Base-by-base conservation (phyloP, 305 asterid species). In the Solanum hybrid region DNA sequence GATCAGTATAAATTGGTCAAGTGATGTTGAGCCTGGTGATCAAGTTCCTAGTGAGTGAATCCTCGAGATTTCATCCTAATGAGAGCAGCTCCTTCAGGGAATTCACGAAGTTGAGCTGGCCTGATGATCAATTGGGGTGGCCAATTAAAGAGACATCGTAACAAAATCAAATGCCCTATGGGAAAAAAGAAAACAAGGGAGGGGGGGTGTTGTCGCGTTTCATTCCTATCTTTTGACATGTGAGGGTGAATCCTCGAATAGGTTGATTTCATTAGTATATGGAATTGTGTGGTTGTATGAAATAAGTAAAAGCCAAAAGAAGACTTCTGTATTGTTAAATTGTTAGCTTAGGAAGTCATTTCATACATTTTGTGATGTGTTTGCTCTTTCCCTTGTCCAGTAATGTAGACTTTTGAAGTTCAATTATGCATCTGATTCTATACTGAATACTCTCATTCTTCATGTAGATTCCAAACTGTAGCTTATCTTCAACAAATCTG, bases 401-500 rank as follows among this genome's bases (percentile, higher is more conserved):
- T 35, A 40, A 38, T 26, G 7, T 79, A n/a, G n/a, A 78, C 51
- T 22, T 78, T 77, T 17, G 26, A 22, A 77, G 45, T 78, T 35
- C 37, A 36, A 10, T 78, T 5, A 78, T 10, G 26, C 56, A 19
- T 35, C 31, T 38, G 86, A 12, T 37, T 24, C n/a, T 14, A 79
- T 79, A 79, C 2, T 10, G 36, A 32, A 69, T 34, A 85, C 29
- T 78, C 32, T 82, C 78, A 29, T 85, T 42, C 31, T 76, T 87
- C 34, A 22, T 91, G 73, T 36, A 96, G 99, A 87, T 96, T 95
- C 88, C 94, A 92, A 81, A 92, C 97, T 32, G 89, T 95, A 12
- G 98, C 98, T 37, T 95, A 92, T 92, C 98, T 96, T 89, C 95
- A 96, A 32, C 99, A 96, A 56, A 95, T 95, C 56, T 95, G 99